phyloP scores from a whole-genome alignment of 495 filamentous ascomycete species.

The Articulospora tetracladia region DNA sequence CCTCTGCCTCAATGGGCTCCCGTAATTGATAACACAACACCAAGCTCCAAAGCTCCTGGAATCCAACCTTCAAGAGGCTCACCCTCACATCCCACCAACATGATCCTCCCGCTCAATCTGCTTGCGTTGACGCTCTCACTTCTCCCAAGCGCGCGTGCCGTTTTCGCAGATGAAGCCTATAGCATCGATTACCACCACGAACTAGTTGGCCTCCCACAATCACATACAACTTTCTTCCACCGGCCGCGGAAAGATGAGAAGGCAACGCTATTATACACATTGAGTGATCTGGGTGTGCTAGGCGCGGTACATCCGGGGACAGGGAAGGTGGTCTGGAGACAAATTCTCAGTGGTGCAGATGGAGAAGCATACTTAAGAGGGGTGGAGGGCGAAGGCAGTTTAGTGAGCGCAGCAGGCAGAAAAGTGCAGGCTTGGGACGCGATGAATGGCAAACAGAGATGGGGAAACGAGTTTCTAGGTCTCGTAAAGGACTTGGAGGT shows the following conservation, averaged over 20 bases:
- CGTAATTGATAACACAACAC: not conserved
- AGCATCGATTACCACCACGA: conserved; percentile 91
- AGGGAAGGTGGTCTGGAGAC: conserved; percentile 83
- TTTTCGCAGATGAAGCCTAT: conserved; percentile 88
- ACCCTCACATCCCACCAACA: conserved; percentile 2
- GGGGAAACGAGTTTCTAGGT: conserved; percentile 58
- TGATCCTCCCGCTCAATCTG: conserved; percentile 24
- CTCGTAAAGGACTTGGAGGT: conserved; percentile 76
- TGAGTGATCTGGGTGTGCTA: conserved; percentile 75
- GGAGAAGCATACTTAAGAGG: conserved; percentile 55
- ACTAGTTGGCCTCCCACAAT: conserved; percentile 76
- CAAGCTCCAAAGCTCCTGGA: conserved; percentile 2
- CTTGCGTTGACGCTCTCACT: conserved; percentile 21
- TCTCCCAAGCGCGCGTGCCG: conserved; percentile 49
- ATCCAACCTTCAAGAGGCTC: not conserved
- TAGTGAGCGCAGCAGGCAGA: conserved; percentile 65
- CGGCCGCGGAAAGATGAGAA: conserved; percentile 73
- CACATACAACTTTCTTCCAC: conserved; percentile 91
- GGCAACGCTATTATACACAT: conserved; percentile 86
- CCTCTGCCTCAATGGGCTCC: not conserved
- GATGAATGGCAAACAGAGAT: conserved; percentile 71
- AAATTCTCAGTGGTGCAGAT: conserved; percentile 44
- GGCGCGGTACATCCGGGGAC: conserved; percentile 88
- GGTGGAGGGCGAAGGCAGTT: conserved; percentile 65
- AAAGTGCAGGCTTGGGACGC: conserved; percentile 78